Percentiles rank a stretch among this genome's conserved stretches.
These are phyloP conservation scores for Alternaria ethzedia DNA, from an alignment of 2,329 filamentous ascomycete genomes.

Conservation along the genomic window DNA sequence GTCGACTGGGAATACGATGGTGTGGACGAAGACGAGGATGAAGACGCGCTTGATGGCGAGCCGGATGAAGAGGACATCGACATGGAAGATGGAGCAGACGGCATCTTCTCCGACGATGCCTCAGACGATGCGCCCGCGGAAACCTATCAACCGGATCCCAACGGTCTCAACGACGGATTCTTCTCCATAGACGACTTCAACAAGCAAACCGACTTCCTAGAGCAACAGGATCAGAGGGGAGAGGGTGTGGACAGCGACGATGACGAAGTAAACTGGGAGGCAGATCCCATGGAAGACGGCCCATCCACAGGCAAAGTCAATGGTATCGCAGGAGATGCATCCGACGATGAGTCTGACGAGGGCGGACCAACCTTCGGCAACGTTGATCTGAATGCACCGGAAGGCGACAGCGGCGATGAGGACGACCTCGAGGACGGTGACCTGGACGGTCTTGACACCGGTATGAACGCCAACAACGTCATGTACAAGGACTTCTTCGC, in stretches of 20 bases:
- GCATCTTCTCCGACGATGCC: slow-evolving; percentile 52
- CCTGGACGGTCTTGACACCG: slow-evolving; percentile 58
- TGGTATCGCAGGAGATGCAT: slow-evolving; percentile 47
- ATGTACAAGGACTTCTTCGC: slow-evolving; percentile 95
- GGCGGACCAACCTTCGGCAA: slow-evolving; percentile 85
- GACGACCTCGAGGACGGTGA: slow-evolving; percentile 64
- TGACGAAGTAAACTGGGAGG: slow-evolving; percentile 86
- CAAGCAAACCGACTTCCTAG: slow-evolving; percentile 86
- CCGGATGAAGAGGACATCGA: slow-evolving; percentile 39
- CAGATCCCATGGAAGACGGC: slow-evolving; percentile 67
- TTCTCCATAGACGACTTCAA: slow-evolving; percentile 99
- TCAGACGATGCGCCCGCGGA: slow-evolving; percentile 54
- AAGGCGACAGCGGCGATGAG: slow-evolving; percentile 72
- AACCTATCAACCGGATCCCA: slow-evolving; percentile 72
- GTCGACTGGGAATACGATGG: slow-evolving; percentile 45
- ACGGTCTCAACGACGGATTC: slow-evolving; percentile 95
- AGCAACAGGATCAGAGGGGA: slow-evolving; percentile 80
- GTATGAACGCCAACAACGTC: slow-evolving; percentile 82
- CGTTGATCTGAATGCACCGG: slow-evolving; percentile 73
- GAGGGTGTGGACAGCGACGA: slow-evolving; percentile 77
- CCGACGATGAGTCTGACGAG: slow-evolving; percentile 69
- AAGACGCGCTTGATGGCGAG: slow-evolving; percentile 37
- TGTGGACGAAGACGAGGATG: slow-evolving; percentile 39
- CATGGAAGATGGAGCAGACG: slow-evolving; percentile 42
- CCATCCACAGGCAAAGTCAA: slow-evolving; percentile 37